Percentiles rank a stretch among this genome's conserved stretches.
These are phyloP conservation scores for Melanomma pulvis-pyrius DNA, from an alignment of 495 filamentous ascomycete species.

Conservation along the genomic window DNA sequence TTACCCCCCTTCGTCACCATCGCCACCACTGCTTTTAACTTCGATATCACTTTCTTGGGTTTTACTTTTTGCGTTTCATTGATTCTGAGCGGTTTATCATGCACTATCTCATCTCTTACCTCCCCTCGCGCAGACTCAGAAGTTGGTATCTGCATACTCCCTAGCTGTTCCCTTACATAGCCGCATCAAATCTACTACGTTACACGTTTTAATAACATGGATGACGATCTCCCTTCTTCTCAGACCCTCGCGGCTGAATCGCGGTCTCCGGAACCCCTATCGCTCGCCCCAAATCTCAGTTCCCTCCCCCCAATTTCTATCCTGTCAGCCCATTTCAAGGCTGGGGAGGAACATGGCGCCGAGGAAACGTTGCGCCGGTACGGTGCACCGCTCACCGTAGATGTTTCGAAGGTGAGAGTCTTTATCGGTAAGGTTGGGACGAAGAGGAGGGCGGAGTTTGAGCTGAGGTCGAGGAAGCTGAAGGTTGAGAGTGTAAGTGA, in stretches of 20 bases:
- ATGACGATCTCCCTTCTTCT: slow-evolving; percentile 29
- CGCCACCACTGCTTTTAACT: neutral
- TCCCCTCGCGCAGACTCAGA: slow-evolving; percentile 2
- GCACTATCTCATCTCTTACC: neutral
- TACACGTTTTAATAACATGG: slow-evolving; percentile 10
- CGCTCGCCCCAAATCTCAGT: slow-evolving; percentile 40
- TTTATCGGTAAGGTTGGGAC: slow-evolving; percentile 72
- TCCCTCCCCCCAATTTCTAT: slow-evolving; percentile 72
- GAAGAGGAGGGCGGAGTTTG: slow-evolving; percentile 71
- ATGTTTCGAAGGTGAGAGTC: slow-evolving; percentile 70
- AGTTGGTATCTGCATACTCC: slow-evolving; percentile 26
- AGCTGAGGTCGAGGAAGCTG: slow-evolving; percentile 68
- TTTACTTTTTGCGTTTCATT: neutral
- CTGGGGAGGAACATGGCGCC: slow-evolving; percentile 61
- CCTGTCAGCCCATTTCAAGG: slow-evolving; percentile 67
- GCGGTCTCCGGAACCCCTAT: neutral
- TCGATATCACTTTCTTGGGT: neutral
- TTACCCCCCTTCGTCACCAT: neutral
- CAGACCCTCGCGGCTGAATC: slow-evolving; percentile 13
- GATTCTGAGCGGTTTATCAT: neutral
- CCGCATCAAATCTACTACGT: slow-evolving; percentile 15
- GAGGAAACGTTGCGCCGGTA: slow-evolving; percentile 63
- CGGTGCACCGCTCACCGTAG: slow-evolving; percentile 66
- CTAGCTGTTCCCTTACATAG: slow-evolving; percentile 27
- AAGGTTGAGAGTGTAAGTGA: slow-evolving; percentile 59